Percentiles rank a stretch among this genome's conserved stretches.
Evolutionary conservation across 257 asterid genomes (phyloP).

Genomic region (Capsicum rhomboideum): DNA sequence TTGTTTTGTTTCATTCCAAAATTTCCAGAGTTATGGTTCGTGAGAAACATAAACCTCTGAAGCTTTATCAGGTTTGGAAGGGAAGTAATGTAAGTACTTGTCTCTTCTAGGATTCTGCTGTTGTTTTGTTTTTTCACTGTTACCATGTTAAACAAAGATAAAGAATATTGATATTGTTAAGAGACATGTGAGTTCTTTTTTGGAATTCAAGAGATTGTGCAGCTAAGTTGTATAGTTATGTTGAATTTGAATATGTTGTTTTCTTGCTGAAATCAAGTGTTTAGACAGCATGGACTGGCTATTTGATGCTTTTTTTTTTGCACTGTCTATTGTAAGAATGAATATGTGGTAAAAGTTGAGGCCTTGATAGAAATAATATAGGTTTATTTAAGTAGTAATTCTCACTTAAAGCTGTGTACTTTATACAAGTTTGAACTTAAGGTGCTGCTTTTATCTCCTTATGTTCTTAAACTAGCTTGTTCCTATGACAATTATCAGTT

Average conservation of each 20-base stretch:
- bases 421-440: background rate
- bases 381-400: background rate
- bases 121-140: background rate
- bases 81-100: slow-evolving; percentile 61
- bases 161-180: background rate
- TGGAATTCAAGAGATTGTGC: background rate
- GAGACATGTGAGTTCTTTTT: background rate
- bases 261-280: background rate
- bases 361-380: background rate
- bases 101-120: background rate
- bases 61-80: slow-evolving; percentile 75
- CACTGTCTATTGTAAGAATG: background rate
- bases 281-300: background rate
- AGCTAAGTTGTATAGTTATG: background rate
- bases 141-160: background rate
- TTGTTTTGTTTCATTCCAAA: background rate
- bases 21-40: slow-evolving; percentile 30
- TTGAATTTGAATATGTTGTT: background rate
- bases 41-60: slow-evolving; percentile 34
- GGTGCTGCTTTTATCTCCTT: background rate
- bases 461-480: background rate
- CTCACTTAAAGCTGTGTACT: background rate
- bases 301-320: too few relatives aligned
- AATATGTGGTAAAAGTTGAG: background rate
- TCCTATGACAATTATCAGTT: background rate